Base-by-base conservation (phyloP, 345 rosid species). In the Moricandia moricandioides region DNA sequence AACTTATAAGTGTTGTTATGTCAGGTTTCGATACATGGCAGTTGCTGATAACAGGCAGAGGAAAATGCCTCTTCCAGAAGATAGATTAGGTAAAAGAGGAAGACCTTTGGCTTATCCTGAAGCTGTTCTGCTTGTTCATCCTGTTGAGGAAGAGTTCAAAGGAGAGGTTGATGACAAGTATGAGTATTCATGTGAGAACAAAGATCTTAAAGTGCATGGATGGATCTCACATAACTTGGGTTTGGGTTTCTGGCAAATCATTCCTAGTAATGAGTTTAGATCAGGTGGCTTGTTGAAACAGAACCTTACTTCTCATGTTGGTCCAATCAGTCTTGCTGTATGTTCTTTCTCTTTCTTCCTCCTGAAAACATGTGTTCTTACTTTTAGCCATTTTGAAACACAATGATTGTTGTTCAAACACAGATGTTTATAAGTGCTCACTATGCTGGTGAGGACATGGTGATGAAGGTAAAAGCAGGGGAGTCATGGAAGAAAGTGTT, bases 131-230 rank as follows among this genome's bases (percentile, higher is more conserved):
- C 92, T 93, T 33, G 83, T 85, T 40, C 59, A 88, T 56, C 98
- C 97, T 5, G 68, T 88, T n/a, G 96, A 93, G 72, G 84, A 87
- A 6, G 88, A 88, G 71, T 87, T 93, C 64, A 83, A 69, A 75
- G 98, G 97, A 75, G 98, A 93, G 87, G 96, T 93, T 73, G 98
- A 93, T 84, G 98, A 93, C 69, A 89, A 93, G 84, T 93, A 89
- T 68, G 82, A 93, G 62, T 93, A 93, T 65, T 91, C 98, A 0
- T 83, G 91, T 13, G 94, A 93, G 79, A 91, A 91, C 81, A 85
- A 75, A 82, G 83, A 91, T 81, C 83, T 86, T 0, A 67, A 77
- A 59, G 94, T 91, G 17, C 98, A 93, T 62, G 98, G 98, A 3
- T 93, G 98, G 97, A 86, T 91, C 68, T 64, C 62, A 1, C 54